Conservation (phyloP, 148 eudicot genomes). For the Silene latifolia region DNA sequence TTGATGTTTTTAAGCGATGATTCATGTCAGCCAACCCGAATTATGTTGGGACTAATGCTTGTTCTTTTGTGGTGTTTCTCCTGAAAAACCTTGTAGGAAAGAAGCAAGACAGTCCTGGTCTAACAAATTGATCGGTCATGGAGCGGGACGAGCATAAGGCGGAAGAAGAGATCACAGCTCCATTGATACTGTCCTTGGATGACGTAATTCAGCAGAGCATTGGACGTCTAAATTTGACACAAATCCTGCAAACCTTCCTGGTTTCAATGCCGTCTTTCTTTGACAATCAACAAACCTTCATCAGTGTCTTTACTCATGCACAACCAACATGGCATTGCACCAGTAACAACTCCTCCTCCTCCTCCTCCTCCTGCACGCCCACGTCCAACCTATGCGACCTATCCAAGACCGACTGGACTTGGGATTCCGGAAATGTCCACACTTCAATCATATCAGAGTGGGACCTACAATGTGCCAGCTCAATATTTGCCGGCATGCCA, state of each 20-base stretch:
- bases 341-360: background rate
- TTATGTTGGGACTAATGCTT: no score
- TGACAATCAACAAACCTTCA: slow-evolving; percentile 25
- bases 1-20: no score
- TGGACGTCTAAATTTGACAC: slow-evolving; percentile 3
- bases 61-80: no score
- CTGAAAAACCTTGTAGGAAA: no score
- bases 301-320: slow-evolving; percentile 17
- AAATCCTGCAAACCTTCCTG: slow-evolving; percentile 18
- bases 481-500: slow-evolving; percentile 10
- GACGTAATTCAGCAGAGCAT: slow-evolving; percentile 17
- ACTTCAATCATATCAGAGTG: slow-evolving; percentile 24
- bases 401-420: slow-evolving; percentile 14
- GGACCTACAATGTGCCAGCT: slow-evolving; percentile 19
- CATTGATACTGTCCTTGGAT: background rate
- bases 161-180: background rate
- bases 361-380: background rate
- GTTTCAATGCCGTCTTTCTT: slow-evolving; percentile 16
- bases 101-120: no score
- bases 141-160: background rate
- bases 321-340: slow-evolving; percentile 25
- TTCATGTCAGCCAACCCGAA: no score
- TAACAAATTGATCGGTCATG: background rate
- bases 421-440: slow-evolving; percentile 9
- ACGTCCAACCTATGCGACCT: slow-evolving; percentile 13